Evolutionary conservation across 768 basidiomycete species (phyloP).

Genomic region (Suillus decipiens): DNA sequence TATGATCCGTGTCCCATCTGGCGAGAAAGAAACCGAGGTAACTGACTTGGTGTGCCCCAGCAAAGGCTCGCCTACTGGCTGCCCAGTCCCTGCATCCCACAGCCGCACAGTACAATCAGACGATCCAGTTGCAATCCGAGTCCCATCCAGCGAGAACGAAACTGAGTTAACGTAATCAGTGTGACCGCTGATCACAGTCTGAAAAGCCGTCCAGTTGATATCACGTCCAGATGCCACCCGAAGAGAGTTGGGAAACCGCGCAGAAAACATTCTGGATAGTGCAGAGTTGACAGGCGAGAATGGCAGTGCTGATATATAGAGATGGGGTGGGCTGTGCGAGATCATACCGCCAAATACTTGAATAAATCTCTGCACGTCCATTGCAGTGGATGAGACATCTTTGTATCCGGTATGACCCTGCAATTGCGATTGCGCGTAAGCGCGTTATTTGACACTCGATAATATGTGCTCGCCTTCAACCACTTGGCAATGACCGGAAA

Average conservation of each 20-base stretch:
- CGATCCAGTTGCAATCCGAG: constrained; percentile 2
- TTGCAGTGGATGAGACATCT: constrained; percentile 5
- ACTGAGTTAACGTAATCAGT: background rate
- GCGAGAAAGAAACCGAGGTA: constrained; percentile 3
- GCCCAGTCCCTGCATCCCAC: constrained; percentile 8
- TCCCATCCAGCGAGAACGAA: background rate
- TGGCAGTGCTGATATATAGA: too few relatives aligned
- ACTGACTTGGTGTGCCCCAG: background rate
- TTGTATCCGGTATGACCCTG: too few relatives aligned
- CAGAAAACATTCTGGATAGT: too few relatives aligned
- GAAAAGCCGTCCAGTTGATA: background rate
- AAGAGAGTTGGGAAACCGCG: background rate
- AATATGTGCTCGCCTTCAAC: too few relatives aligned
- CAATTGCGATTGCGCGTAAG: too few relatives aligned
- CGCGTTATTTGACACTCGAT: too few relatives aligned
- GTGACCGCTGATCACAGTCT: background rate
- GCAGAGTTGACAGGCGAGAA: too few relatives aligned
- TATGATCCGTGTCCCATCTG: constrained; percentile 2
- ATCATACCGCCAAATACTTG: constrained; percentile 32
- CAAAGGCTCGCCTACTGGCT: background rate
- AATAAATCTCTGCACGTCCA: constrained; percentile 34
- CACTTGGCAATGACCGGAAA: too few relatives aligned
- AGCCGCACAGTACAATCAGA: constrained; percentile 1
- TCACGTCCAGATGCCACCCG: background rate
- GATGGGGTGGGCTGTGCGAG: constrained; percentile 22